These are phyloP conservation scores for Aspergillus tubingensis DNA, from an alignment of 2,329 filamentous ascomycete species.

Conservation along the genomic window DNA sequence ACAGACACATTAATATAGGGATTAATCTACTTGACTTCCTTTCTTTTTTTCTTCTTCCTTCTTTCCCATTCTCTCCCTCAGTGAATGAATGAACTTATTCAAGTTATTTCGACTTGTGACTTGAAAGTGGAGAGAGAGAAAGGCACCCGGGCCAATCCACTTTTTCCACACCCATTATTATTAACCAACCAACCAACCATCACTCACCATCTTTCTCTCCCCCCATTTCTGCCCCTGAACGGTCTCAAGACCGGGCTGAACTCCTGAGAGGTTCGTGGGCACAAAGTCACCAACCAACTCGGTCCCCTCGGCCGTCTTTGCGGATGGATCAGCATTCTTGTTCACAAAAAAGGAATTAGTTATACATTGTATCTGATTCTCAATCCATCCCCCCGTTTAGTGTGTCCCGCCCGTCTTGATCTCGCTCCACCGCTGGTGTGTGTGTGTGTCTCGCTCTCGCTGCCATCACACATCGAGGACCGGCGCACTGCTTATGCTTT, in stretches of 20 bases:
- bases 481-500: not conserved
- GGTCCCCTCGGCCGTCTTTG: not conserved
- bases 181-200: no score
- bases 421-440: not conserved
- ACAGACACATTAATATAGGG: not conserved
- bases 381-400: not conserved
- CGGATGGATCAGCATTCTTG: not conserved
- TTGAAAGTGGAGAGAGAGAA: constrained; percentile 13
- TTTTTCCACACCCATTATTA: not conserved
- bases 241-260: not conserved
- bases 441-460: not conserved
- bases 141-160: constrained; percentile 17
- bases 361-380: not conserved
- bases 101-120: no score
- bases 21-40: not conserved
- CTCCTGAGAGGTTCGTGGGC: constrained; percentile 26
- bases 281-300: constrained; percentile 9
- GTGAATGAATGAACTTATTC: constrained; percentile 11
- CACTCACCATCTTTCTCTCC: not conserved
- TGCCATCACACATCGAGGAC: not conserved
- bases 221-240: constrained; percentile 18
- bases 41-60: not conserved
- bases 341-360: not conserved
- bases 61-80: not conserved
- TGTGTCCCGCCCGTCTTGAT: not conserved